phyloP scores from a whole-genome alignment of 768 basidiomycete genomes.

The Boletus subparvulus region DNA sequence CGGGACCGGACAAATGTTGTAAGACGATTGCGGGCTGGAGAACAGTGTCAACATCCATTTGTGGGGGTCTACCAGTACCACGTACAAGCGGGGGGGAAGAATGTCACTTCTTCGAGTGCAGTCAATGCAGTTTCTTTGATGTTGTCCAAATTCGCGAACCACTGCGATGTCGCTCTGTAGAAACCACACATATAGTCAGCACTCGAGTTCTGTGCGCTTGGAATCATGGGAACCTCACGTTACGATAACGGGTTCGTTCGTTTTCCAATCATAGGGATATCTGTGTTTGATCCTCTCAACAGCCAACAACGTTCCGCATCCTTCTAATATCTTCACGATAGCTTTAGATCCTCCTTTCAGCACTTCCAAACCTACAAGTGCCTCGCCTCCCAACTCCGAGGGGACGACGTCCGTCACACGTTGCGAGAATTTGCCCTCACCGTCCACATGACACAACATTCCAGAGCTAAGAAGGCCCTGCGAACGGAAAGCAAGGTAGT shows the following conservation, averaged over 20 bases:
- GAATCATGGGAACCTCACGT: constrained; percentile 50
- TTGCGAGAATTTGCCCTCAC: constrained; percentile 65
- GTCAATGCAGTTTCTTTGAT: constrained; percentile 77
- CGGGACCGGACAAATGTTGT: constrained; percentile 83
- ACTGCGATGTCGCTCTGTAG: constrained; percentile 86
- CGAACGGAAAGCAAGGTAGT: constrained; percentile 75
- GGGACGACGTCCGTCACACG: constrained; percentile 55
- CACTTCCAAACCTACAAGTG: constrained; percentile 69
- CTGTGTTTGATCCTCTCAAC: constrained; percentile 76
- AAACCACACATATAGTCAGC: background rate
- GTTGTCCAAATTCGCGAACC: constrained; percentile 90
- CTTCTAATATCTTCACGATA: constrained; percentile 60
- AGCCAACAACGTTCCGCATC: constrained; percentile 55
- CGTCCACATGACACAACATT: constrained; percentile 81
- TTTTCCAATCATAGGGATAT: constrained; percentile 98
- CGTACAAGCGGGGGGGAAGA: constrained; percentile 76
- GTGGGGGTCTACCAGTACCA: constrained; percentile 10
- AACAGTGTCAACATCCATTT: background rate
- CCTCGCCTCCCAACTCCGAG: constrained; percentile 37
- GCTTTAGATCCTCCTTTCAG: constrained; percentile 67
- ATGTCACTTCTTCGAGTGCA: constrained; percentile 68
- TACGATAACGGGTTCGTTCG: constrained; percentile 87
- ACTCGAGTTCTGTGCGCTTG: background rate
- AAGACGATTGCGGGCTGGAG: constrained; percentile 79
- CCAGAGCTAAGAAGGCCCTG: constrained; percentile 49